Conservation (phyloP, 345 rosid genomes). For the Cardiospermum halicacabum region DNA sequence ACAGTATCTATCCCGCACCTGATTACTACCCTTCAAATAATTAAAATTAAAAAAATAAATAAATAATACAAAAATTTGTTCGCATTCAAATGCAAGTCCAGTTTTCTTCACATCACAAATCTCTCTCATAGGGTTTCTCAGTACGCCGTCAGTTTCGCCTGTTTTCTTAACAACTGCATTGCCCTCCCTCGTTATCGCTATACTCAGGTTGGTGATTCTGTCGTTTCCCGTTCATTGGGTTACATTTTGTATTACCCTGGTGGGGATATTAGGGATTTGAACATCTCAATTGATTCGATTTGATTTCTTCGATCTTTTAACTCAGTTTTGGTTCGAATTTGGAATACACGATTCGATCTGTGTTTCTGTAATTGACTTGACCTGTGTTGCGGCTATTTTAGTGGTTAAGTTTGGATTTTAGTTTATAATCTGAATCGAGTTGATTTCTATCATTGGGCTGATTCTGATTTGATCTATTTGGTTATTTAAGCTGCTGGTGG, state of each 20-base stretch:
- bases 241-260: background rate
- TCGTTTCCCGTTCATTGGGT: slow-evolving; percentile 7
- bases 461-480: slow-evolving; percentile 20
- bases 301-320: slow-evolving; percentile 16
- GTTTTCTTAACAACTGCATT: slow-evolving; percentile 22
- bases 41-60: too few relatives aligned
- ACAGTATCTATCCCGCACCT: background rate
- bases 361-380: background rate
- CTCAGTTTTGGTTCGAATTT: slow-evolving; percentile 11
- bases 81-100: background rate
- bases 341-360: slow-evolving; percentile 16
- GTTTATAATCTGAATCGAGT: slow-evolving; percentile 10
- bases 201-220: slow-evolving; percentile 16
- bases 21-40: background rate
- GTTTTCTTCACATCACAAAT: slow-evolving; percentile 8
- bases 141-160: slow-evolving; percentile 26
- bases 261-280: background rate
- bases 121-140: slow-evolving; percentile 30
- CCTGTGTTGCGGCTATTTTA: background rate
- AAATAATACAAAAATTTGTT: background rate
- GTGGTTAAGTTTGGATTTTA: background rate
- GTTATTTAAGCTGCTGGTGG: background rate
- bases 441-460: background rate
- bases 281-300: background rate
- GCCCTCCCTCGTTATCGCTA: slow-evolving; percentile 6